Base-by-base conservation (phyloP, 257 asterid species). In the Forsythia viridissima region DNA sequence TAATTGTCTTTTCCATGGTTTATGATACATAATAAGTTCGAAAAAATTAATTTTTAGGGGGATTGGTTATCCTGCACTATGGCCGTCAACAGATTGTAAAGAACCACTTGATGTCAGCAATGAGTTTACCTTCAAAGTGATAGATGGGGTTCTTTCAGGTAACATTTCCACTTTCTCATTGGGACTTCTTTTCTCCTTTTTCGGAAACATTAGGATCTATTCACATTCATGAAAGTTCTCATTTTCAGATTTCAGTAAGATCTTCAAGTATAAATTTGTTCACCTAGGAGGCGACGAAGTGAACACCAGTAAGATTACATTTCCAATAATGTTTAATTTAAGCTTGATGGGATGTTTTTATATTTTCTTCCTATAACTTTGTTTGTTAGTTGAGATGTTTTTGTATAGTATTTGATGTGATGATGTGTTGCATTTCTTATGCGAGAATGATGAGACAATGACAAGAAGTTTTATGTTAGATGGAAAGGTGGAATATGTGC, bases 231-330 rank as follows among this genome's bases (percentile, higher is more conserved):
- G 63, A 4, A 41, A 74, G 5, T 65, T 82, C 21, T 73, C 41
- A 0, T 70, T 48, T 77, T 70, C 94, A 94, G 97, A 91, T 90
- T 91, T 94, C 88, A 93, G 97, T 80, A 90, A 91, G 87, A 90
- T 94, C 75, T 94, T 94, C 93, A 93, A 89, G 73, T 94, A 90
- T 85, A 94, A 79, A 78, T 94, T 94, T 69, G 81, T 94, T 82
- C 99, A 94, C 84, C 88, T 94, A 59, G 98, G 98, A 74, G 99
- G 99, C 40, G 99, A 95, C 78, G 99, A 95, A 92, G 98, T 95
- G 73, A 71, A 95, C 73, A 89, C 97, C 4, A 82, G 97, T 94
- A 85, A 89, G 95, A 83, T 79, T 41, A 12, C 6, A 11, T 38
- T 21, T 59, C 48, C 41, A 70, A 46, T 13, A 34, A 76, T 24